These are phyloP conservation scores for Penicillium canariense DNA, from an alignment of 495 filamentous ascomycete genomes.

Conservation along the genomic window DNA sequence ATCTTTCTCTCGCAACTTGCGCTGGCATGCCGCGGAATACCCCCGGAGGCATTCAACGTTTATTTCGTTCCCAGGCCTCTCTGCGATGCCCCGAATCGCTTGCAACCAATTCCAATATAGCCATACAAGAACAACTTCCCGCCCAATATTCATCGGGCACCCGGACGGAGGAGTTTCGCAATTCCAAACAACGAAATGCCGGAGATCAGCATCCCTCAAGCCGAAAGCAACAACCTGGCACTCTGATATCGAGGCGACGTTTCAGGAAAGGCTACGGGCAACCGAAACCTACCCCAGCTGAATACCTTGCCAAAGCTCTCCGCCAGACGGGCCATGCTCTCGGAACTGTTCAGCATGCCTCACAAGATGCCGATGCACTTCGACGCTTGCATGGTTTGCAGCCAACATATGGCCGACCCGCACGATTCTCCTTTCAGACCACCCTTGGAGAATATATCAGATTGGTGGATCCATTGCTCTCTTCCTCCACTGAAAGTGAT, in stretches of 20 bases:
- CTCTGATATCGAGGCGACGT: not conserved
- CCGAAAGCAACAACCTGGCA: not conserved
- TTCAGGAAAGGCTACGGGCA: not conserved
- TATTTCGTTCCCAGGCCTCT: slow-evolving; percentile 2
- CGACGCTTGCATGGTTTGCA: slow-evolving; percentile 1
- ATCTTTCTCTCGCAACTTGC: not conserved
- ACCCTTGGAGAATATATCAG: slow-evolving; percentile 42
- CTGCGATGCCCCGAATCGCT: not conserved
- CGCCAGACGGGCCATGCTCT: slow-evolving; percentile 27
- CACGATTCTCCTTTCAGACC: slow-evolving; percentile 30
- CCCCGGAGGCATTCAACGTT: slow-evolving; percentile 5
- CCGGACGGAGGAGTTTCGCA: not conserved
- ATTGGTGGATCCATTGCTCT: slow-evolving; percentile 34
- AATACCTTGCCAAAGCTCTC: slow-evolving; percentile 35
- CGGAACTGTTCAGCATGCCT: not conserved
- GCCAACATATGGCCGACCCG: slow-evolving; percentile 13
- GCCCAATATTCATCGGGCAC: not conserved
- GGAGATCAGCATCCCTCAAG: not conserved
- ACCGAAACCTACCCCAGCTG: slow-evolving; percentile 31
- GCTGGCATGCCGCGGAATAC: slow-evolving; percentile 4
- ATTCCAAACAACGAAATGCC: not conserved
- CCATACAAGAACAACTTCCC: not conserved
- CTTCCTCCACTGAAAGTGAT: slow-evolving; percentile 3
- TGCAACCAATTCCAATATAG: not conserved
- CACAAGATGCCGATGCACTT: not conserved